Conservation (phyloP, 192 early-diverging fungal species). For the Gaertneriomyces semiglobifer region DNA sequence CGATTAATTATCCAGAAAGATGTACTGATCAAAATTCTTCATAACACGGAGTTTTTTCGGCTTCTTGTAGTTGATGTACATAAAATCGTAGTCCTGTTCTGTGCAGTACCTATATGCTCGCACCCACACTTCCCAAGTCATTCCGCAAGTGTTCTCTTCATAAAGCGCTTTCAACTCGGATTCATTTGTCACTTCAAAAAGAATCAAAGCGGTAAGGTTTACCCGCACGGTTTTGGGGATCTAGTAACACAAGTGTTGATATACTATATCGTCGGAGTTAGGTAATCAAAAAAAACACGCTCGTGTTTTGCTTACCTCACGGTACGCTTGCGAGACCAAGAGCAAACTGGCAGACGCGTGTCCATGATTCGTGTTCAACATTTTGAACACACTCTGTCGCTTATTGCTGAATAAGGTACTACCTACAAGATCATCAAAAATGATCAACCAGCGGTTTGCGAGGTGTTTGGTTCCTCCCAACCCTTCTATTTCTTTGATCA, state of each 20-base stretch:
- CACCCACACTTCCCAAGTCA: neutral
- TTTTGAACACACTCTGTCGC: slow-evolving; percentile 6
- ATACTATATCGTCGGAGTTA: too few species aligned
- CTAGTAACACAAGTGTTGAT: too few species aligned
- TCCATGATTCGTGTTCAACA: slow-evolving; percentile 1
- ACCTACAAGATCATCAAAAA: slow-evolving; percentile 1
- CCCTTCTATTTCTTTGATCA: neutral
- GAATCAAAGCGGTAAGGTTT: neutral
- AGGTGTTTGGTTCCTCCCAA: neutral
- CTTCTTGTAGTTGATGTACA: neutral
- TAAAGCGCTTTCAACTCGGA: neutral
- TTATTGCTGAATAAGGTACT: neutral
- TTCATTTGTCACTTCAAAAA: slow-evolving; percentile 3
- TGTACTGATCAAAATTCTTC: neutral
- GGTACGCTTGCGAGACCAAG: slow-evolving; percentile 1
- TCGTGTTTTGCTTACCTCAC: neutral
- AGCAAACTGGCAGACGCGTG: neutral
- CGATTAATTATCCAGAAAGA: too few species aligned
- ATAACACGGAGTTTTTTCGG: neutral
- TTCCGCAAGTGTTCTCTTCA: slow-evolving; percentile 1
- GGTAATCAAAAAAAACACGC: too few species aligned
- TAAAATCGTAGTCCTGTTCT: neutral
- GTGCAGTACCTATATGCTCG: neutral
- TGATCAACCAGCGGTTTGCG: slow-evolving; percentile 1
- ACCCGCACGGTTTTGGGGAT: neutral